Conservation (phyloP, 1,139 yeast genomes). For the Komagataea norvegica region DNA sequence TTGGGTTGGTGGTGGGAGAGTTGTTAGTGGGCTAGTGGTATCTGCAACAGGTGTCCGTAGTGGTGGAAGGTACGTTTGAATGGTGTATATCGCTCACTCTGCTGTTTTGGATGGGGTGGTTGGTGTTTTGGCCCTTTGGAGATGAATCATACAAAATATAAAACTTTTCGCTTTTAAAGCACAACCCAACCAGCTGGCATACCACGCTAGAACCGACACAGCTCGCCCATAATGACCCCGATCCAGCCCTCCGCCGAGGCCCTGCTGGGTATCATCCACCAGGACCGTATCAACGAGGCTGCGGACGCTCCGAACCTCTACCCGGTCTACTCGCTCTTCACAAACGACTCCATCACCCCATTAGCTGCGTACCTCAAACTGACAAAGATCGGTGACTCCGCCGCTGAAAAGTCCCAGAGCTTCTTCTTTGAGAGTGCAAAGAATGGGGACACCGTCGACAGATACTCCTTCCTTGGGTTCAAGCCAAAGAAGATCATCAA, state of each 20-base stretch:
- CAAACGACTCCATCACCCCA: slow-evolving; percentile 78
- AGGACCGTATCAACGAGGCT: slow-evolving; percentile 31
- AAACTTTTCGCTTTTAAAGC: neutral
- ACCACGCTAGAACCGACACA: neutral
- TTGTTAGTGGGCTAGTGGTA: no score
- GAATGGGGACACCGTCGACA: slow-evolving; percentile 82
- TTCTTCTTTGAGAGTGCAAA: slow-evolving; percentile 84
- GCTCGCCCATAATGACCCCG: slow-evolving; percentile 15
- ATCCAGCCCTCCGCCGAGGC: slow-evolving; percentile 61
- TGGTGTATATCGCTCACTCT: no score
- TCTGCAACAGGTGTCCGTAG: no score
- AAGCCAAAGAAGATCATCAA: slow-evolving; percentile 75
- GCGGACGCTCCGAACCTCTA: slow-evolving; percentile 50
- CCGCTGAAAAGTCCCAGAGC: slow-evolving; percentile 50
- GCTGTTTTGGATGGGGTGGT: no score
- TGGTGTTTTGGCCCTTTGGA: no score
- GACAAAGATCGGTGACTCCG: slow-evolving; percentile 59
- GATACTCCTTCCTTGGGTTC: slow-evolving; percentile 88
- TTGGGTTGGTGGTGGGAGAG: no score
- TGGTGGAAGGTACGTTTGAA: no score
- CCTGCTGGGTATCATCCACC: slow-evolving; percentile 40
- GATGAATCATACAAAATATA: no score
- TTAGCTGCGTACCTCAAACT: slow-evolving; percentile 85
- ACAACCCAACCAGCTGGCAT: neutral
- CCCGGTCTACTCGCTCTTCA: slow-evolving; percentile 73